Conservation (phyloP, 1,284 basidiomycete species). For the Trichosporon asahii region DNA sequence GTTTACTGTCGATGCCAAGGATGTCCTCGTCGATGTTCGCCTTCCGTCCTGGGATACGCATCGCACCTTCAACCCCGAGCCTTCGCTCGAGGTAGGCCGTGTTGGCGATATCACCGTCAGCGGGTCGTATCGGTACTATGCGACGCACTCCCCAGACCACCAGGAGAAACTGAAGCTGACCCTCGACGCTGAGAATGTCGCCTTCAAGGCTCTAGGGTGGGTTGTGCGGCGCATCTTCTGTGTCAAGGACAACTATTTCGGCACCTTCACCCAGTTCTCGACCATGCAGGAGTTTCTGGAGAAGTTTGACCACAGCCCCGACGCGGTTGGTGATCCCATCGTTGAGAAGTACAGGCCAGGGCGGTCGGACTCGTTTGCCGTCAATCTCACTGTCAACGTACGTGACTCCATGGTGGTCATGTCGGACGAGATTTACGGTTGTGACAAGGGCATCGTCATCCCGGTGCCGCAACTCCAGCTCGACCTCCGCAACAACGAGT, state of each 20-base stretch:
- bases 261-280: conserved; percentile 83
- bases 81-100: conserved; percentile 59
- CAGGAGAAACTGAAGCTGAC: conserved; percentile 72
- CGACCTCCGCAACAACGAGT: conserved; percentile 72
- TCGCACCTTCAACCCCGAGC: conserved; percentile 60
- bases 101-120: conserved; percentile 61
- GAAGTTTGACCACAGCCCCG: conserved; percentile 59
- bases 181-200: conserved; percentile 54
- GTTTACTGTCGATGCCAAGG: conserved; percentile 64
- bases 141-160: conserved; percentile 64
- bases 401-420: conserved; percentile 61
- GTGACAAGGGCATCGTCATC: conserved; percentile 59
- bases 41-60: conserved; percentile 87
- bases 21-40: conserved; percentile 61
- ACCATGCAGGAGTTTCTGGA: conserved; percentile 78
- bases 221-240: conserved; percentile 80
- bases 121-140: conserved; percentile 71
- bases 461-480: conserved; percentile 67
- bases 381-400: conserved; percentile 62
- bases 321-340: conserved; percentile 71
- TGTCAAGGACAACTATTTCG: conserved; percentile 85
- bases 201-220: conserved; percentile 77
- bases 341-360: conserved; percentile 70
- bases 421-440: conserved; percentile 72
- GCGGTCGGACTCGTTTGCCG: conserved; percentile 76